Base-by-base conservation (phyloP, 441 rosid genomes). In the Capsella rubella region DNA sequence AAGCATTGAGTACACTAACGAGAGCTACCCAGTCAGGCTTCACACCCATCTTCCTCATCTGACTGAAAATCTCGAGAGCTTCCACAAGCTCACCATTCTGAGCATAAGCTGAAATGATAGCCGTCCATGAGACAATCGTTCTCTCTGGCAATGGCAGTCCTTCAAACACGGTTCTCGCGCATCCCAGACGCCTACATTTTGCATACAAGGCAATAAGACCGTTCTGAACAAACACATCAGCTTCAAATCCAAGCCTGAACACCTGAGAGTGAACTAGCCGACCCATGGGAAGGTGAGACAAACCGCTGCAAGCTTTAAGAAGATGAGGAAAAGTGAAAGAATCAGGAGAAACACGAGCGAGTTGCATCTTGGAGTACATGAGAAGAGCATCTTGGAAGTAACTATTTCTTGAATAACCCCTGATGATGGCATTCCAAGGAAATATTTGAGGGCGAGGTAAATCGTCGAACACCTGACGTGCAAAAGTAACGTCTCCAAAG, bases 341-440 rank as follows among this genome's bases (percentile, higher is more conserved):
- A 76, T 89, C 95, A 27, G 92, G 90, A 55, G 77, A 31, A 39
- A 85, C 87, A 21, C 88, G 74, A 15, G 79, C 77, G 69, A 64
- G 32, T 32, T 81, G 90, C 96, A 90, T 90, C 72, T 71, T 77
- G 32, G 78, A 75, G 64, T 86, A 92, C 85, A 81, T 77, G 66
- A 69, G 73, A 73, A 87, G 16, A 50, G 86, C 90, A 65, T 82
- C 74, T 12, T 27, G 67, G 80, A 83, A 86, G 65, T 82, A 70
- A 56, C 57, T 72, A 61, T 81, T 82, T 78, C 80, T 84, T 0
- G 87, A 89, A 68, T 87, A 87, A 69, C 88, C 81, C 72, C 82
- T 87, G 67, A 90, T 79, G 3, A 86, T 80, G 6, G 93, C 95
- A 80, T 90, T 92, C 90, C 90, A 90, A n/a, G 83, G 76, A 68